A percentile compares a stretch with the other conserved stretches of the same genome.
Evolutionary conservation across 352 stramenopile species (phyloP).

Genomic region (Phytophthora tubulina): DNA sequence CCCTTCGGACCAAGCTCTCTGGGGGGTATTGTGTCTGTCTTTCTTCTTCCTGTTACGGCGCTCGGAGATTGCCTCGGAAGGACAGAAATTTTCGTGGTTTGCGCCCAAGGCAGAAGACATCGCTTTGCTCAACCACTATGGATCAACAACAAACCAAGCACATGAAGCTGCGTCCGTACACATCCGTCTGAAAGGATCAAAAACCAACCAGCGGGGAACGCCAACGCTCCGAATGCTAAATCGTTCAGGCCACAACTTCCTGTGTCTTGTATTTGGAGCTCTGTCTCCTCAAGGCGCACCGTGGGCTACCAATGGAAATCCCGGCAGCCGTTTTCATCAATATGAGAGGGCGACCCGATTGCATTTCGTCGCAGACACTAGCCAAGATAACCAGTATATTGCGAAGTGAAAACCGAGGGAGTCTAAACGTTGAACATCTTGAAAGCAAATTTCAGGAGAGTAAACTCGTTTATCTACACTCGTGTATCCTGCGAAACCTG

Average conservation of each 20-base stretch:
- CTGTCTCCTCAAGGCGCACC: not conserved
- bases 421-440: not conserved
- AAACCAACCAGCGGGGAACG: constrained; percentile 11
- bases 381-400: too few relatives aligned
- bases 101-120: not conserved
- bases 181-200: constrained; percentile 9
- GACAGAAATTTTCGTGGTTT: constrained; percentile 14
- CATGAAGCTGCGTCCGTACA: not conserved
- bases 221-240: constrained; percentile 12
- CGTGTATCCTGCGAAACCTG: constrained; percentile 77
- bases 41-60: constrained; percentile 29
- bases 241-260: not conserved
- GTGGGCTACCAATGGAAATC: not conserved
- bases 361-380: not conserved
- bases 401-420: not conserved
- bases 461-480: constrained; percentile 59
- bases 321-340: constrained; percentile 8
- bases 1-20: constrained; percentile 17
- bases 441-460: constrained; percentile 1
- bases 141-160: not conserved
- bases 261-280: constrained; percentile 12
- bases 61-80: constrained; percentile 9
- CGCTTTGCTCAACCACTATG: not conserved
- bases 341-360: not conserved
- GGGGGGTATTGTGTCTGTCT: constrained; percentile 19